Conservation (phyloP, 805 yeast species). For the Teunomyces kruisii region DNA sequence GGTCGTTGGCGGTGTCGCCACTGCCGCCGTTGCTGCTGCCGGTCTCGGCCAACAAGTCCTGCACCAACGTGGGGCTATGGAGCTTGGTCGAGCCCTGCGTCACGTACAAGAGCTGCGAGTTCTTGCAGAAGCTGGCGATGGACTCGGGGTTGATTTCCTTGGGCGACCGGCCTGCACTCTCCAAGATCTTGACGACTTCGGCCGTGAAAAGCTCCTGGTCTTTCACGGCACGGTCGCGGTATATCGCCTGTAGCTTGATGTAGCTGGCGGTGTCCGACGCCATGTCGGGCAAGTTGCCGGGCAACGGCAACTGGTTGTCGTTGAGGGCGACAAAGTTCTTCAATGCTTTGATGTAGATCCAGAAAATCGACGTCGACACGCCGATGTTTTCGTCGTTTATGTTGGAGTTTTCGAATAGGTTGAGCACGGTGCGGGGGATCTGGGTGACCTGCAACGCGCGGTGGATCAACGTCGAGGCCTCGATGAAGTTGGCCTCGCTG, state of each 20-base stretch:
- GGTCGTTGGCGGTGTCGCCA: no score
- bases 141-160: slow-evolving; percentile 33
- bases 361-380: slow-evolving; percentile 43
- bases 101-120: slow-evolving; percentile 52
- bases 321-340: slow-evolving; percentile 42
- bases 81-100: slow-evolving; percentile 43
- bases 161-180: slow-evolving; percentile 23
- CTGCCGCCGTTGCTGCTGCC: no score
- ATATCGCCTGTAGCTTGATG: slow-evolving; percentile 56
- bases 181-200: slow-evolving; percentile 28
- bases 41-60: slow-evolving; percentile 10
- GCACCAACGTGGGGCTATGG: slow-evolving; percentile 14
- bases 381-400: slow-evolving; percentile 14
- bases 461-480: slow-evolving; percentile 35
- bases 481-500: slow-evolving; percentile 48
- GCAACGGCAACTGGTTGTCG: slow-evolving; percentile 56
- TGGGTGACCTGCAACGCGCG: slow-evolving; percentile 37
- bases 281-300: slow-evolving; percentile 87
- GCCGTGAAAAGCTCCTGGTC: slow-evolving; percentile 48
- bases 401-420: slow-evolving; percentile 23
- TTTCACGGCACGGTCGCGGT: slow-evolving; percentile 49
- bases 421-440: slow-evolving; percentile 28
- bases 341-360: slow-evolving; percentile 62
- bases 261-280: slow-evolving; percentile 69
- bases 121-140: slow-evolving; percentile 57